Base-by-base conservation (phyloP, 1,284 basidiomycete genomes). In the Cutaneotrichosporon daszewskae region DNA sequence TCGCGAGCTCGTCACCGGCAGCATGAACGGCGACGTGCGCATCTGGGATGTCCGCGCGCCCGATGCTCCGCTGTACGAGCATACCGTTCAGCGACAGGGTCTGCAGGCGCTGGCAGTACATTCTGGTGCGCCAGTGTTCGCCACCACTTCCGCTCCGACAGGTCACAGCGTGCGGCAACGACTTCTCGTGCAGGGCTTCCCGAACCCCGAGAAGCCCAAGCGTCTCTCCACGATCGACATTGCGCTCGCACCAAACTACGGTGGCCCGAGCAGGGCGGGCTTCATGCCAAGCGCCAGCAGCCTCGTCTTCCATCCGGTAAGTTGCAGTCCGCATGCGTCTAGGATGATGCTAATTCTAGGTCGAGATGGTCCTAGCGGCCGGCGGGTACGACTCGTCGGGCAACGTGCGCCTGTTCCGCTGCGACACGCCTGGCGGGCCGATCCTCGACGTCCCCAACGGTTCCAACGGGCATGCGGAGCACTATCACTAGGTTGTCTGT, bases 31-130 rank as follows among this genome's bases (percentile, higher is more conserved):
- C 1, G 83, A 90, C 58, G 84, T 96, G 32, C 84, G 87, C 54
- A 72, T 97, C 25, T 98, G 92, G 86, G 95, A 99, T 67, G 76
- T 89, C 29, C 82, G 95, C 43, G 77, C 79, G 5, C 72, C 80
- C 4, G 79, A 84, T 37, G 68, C 69, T 27, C 78, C 87, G 9
- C 60, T 81, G 9, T 75, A 82, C 44, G 78, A 79, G 33, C 83
- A 85, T 74, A 77, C 84, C 23, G 68, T 82, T 29, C 80, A 85
- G 58, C 77, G 79, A 2, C 75, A 82, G 33, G 86, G 91, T 7
- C 73, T 97, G 36, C 82, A 87, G 20, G 79, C 83, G 2, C 84
- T 97, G 57, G 90, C 92, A 52, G 83, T 90, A 9, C 95, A 99
- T 68, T 78, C 85, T 20, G 80, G 84, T 39, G 79, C 88, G 0